Conservation (phyloP, 768 basidiomycete genomes). For the Serendipita vermifera region DNA sequence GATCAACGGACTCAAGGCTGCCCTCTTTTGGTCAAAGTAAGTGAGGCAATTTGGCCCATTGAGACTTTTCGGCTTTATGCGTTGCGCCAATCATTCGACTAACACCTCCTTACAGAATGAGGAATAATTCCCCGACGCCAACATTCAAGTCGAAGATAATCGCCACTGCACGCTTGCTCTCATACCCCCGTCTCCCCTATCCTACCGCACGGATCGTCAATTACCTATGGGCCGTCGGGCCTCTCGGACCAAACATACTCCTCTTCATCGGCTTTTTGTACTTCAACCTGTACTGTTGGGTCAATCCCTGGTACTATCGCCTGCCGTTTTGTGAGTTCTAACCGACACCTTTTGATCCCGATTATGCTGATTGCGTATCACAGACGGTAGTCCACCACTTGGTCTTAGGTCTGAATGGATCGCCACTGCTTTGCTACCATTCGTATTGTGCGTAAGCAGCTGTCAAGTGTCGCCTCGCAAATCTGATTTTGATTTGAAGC, state of each 20-base stretch:
- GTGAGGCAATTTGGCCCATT: neutral
- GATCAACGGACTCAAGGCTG: neutral
- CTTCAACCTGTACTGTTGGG: slow-evolving; percentile 1
- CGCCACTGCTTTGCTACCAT: slow-evolving; percentile 10
- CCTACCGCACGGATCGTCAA: neutral
- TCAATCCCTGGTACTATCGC: neutral
- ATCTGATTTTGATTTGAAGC: neutral
- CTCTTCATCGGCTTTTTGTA: neutral
- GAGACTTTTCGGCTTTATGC: no score
- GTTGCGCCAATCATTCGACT: no score
- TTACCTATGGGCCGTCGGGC: neutral
- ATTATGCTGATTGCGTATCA: neutral
- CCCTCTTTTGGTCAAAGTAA: neutral
- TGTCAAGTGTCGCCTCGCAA: no score
- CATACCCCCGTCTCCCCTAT: slow-evolving; percentile 4
- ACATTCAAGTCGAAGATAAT: no score
- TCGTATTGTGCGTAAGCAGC: slow-evolving; percentile 8
- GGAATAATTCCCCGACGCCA: no score
- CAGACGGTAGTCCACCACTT: slow-evolving; percentile 9
- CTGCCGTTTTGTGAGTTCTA: slow-evolving; percentile 5
- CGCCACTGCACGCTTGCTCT: neutral
- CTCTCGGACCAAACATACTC: neutral
- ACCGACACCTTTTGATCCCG: neutral
- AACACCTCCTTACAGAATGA: no score
- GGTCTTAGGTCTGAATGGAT: slow-evolving; percentile 7